A percentile compares a stretch with the other conserved stretches of the same genome.
Conservation (phyloP, 2,329 filamentous ascomycete genomes). For the Sarocladiaceae sp. region DNA sequence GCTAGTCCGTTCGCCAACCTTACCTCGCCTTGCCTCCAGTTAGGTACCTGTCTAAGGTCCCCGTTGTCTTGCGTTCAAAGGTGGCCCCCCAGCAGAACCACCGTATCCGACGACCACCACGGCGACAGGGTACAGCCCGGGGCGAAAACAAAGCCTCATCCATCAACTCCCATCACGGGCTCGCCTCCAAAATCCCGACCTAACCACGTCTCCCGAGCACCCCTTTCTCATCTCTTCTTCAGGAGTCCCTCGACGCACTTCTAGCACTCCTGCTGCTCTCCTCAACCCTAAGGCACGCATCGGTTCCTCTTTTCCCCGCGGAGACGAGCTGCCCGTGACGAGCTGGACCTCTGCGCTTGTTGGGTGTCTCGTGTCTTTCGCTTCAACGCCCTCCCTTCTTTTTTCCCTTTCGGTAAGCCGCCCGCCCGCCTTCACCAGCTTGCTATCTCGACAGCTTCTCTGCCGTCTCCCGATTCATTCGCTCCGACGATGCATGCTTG, state of each 20-base stretch:
- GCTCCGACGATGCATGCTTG: background rate
- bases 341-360: slow-evolving; percentile 7
- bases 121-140: slow-evolving; percentile 9
- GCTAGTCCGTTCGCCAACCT: too few relatives aligned
- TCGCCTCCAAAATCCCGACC: slow-evolving; percentile 5
- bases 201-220: slow-evolving; percentile 1
- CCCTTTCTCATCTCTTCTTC: background rate
- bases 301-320: slow-evolving; percentile 9
- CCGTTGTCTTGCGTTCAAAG: too few relatives aligned
- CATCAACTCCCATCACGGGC: slow-evolving; percentile 22
- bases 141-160: slow-evolving; percentile 37
- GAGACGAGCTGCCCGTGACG: slow-evolving; percentile 5
- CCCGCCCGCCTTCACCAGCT: background rate
- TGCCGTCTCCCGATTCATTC: background rate
- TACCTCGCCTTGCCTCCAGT: too few relatives aligned
- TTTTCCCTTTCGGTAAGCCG: slow-evolving; percentile 4
- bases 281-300: slow-evolving; percentile 10
- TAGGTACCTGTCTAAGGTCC: too few relatives aligned
- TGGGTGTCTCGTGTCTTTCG: slow-evolving; percentile 9
- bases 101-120: too few relatives aligned
- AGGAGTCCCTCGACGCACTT: background rate
- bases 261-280: slow-evolving; percentile 10
- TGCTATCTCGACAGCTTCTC: background rate
- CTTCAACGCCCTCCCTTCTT: slow-evolving; percentile 3
- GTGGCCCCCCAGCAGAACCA: too few relatives aligned